Conservation (phyloP, 768 basidiomycete genomes). For the Tulasnella sp. region DNA sequence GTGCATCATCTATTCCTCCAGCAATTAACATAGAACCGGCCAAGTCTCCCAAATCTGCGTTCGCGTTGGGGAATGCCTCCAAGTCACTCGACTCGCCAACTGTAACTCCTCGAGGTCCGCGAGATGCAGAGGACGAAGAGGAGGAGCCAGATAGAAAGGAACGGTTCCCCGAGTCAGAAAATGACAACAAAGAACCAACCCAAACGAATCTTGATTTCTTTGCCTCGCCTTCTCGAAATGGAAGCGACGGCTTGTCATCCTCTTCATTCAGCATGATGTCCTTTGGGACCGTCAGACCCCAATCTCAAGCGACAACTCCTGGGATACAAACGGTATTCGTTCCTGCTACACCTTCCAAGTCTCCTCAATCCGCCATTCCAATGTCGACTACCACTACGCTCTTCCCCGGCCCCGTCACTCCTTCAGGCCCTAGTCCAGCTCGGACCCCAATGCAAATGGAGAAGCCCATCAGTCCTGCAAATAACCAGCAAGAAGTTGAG, state of each 20-base stretch:
- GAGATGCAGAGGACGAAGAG: slow-evolving; percentile 18
- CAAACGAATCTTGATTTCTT: background rate
- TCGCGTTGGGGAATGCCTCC: background rate
- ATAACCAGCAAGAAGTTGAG: slow-evolving; percentile 22
- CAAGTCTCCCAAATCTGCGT: background rate
- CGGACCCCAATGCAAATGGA: slow-evolving; percentile 23
- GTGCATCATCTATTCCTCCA: background rate
- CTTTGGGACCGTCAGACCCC: slow-evolving; percentile 6
- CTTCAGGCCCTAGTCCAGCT: background rate
- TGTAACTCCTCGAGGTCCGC: background rate
- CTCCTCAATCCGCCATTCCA: slow-evolving; percentile 24
- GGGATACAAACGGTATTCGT: background rate
- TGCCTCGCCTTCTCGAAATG: background rate
- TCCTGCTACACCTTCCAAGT: background rate
- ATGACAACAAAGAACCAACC: slow-evolving; percentile 11
- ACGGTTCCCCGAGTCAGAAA: slow-evolving; percentile 19
- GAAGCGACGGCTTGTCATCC: background rate
- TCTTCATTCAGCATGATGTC: background rate
- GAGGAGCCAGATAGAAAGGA: slow-evolving; percentile 15
- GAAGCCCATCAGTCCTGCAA: background rate
- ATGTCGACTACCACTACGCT: slow-evolving; percentile 28
- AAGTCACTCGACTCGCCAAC: background rate
- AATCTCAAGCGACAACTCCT: background rate
- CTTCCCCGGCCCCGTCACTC: slow-evolving; percentile 21
- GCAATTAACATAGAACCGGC: background rate